Evolutionary conservation across 2,329 filamentous ascomycete species (phyloP).

Genomic region (Cytospora piceae): DNA sequence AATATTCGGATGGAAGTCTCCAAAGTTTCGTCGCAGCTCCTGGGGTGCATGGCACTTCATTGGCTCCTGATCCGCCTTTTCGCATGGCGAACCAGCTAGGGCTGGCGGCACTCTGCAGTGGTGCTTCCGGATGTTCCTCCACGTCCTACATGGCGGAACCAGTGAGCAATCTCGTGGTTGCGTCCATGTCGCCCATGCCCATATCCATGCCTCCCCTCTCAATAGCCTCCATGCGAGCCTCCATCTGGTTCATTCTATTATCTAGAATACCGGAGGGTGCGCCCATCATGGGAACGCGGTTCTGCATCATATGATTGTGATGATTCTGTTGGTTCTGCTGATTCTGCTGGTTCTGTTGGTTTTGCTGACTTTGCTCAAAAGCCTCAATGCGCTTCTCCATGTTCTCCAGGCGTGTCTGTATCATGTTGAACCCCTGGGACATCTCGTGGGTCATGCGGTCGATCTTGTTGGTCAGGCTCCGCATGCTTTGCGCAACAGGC

Average conservation of each 20-base stretch:
- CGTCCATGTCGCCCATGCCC: constrained; percentile 45
- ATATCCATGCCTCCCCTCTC: constrained; percentile 44
- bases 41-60: neutral
- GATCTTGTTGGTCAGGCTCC: constrained; percentile 62
- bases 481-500: constrained; percentile 60
- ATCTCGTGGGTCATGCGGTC: constrained; percentile 63
- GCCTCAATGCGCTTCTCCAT: constrained; percentile 56
- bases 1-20: neutral
- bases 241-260: constrained; percentile 40
- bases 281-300: constrained; percentile 34
- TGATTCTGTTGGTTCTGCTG: constrained; percentile 27
- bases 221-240: constrained; percentile 44
- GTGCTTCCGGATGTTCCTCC: neutral
- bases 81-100: neutral
- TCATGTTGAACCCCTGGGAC: constrained; percentile 53
- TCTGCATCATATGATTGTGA: constrained; percentile 31
- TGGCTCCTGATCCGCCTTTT: constrained; percentile 1
- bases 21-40: constrained; percentile 4
- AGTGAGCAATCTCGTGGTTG: constrained; percentile 40
- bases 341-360: constrained; percentile 23
- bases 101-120: neutral
- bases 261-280: constrained; percentile 26
- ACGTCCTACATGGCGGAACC: constrained; percentile 41
- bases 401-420: constrained; percentile 55
- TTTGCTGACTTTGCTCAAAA: constrained; percentile 47